Evolutionary conservation across 2,329 filamentous ascomycete species (phyloP), one percentile per base, ranked within the genome.

Genomic region (Pseudogymnoascus sp.): DNA sequence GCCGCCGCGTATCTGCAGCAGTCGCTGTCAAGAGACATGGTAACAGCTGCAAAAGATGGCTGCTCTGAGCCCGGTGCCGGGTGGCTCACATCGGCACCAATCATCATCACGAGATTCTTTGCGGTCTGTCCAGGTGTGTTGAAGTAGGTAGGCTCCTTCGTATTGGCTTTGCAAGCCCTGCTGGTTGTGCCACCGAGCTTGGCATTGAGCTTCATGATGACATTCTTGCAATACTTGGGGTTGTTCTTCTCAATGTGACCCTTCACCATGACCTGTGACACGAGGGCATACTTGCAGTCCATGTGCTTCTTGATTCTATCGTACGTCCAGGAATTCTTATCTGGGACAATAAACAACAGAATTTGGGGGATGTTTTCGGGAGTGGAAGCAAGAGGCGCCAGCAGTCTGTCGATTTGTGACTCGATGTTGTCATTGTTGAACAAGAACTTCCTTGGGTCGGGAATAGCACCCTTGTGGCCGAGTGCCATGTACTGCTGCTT

Each of bases 181-280:
- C 76, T 86, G 1, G 91, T 97, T 0, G 84, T 82, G 5, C 94
- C 94, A 12, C 94, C 94, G 2, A 99, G 82, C 77, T 99, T 99
- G 3, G 90, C 89, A 68, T 99, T 97, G 66, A 99, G 85, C 77
- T 99, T 99, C 90, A 99, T 94, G 65, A 86, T 83, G 0, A 99
- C 91, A 64, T 99, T 99, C 1, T 90, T 94, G 69, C 90, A 88
- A 74, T 97, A 97, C 69, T 99, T 94, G 0, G 81, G 81, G 20
- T 88, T 84, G 14, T 82, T 83, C 71, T 87, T 88, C 37, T 76
- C 68, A 0, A 93, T 89, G 62, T 95, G 88, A 0, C 76, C 75
- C 2, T 79, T 77, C 66, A 91, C 86, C n/a, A 97, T 71, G 64
- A 92, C 88, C 71, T 97, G 94, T 0, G 91, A 90, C 0, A 91